Evolutionary conservation across 805 yeast species (phyloP).

Genomic region (Kazachstania bromeliacearum): DNA sequence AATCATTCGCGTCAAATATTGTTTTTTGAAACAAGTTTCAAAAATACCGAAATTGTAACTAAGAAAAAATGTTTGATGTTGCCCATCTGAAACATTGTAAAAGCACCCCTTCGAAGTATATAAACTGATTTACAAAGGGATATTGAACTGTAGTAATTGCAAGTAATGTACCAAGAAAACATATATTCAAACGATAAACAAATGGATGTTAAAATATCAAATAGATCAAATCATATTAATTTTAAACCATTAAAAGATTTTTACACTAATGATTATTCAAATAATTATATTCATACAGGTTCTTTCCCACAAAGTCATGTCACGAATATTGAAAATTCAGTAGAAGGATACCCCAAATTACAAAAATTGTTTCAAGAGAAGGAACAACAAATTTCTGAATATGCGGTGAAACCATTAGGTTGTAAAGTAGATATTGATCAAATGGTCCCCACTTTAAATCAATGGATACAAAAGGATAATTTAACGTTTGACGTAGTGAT

Average conservation of each 20-base stretch:
- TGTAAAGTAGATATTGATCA: slow-evolving; percentile 41
- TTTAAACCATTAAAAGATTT: slow-evolving; percentile 22
- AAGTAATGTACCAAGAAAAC: slow-evolving; percentile 3
- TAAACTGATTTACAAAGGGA: no score
- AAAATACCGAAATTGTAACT: no score
- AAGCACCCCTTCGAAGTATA: no score
- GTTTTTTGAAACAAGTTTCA: no score
- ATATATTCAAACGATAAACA: not conserved
- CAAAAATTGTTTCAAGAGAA: slow-evolving; percentile 61
- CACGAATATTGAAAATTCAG: slow-evolving; percentile 54
- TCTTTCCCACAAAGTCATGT: slow-evolving; percentile 54
- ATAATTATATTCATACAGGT: slow-evolving; percentile 56
- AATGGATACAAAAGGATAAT: slow-evolving; percentile 51
- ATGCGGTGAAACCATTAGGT: slow-evolving; percentile 60
- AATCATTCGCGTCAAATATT: no score
- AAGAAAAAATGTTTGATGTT: no score
- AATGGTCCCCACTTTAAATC: slow-evolving; percentile 47
- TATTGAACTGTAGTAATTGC: no score
- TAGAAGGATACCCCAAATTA: slow-evolving; percentile 80
- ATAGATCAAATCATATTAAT: slow-evolving; percentile 12
- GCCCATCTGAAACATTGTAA: no score
- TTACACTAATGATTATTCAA: slow-evolving; percentile 64
- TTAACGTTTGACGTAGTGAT: slow-evolving; percentile 80
- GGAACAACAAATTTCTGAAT: slow-evolving; percentile 41
- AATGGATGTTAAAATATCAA: not conserved